phyloP scores from a whole-genome alignment of 805 yeast species.

The Yarrowia sp. region DNA sequence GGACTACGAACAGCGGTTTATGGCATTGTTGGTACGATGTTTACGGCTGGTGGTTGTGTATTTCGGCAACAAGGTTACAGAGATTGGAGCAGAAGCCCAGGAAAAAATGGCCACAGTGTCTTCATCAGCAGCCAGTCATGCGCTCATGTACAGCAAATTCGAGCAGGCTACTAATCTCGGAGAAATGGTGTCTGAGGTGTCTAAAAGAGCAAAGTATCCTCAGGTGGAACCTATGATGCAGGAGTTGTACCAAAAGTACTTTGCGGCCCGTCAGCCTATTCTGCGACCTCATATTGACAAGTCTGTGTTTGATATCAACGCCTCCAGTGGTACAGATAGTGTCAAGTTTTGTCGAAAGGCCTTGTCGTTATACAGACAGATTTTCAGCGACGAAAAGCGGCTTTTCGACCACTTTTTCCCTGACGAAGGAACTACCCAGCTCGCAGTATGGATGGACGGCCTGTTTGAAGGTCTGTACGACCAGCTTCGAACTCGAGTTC shows the following conservation, averaged over 20 bases:
- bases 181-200: constrained; percentile 42
- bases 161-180: constrained; percentile 44
- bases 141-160: constrained; percentile 67
- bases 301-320: constrained; percentile 40
- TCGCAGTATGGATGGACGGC: constrained; percentile 60
- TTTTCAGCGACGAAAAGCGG: constrained; percentile 59
- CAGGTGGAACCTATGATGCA: constrained; percentile 66
- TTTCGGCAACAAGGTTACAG: constrained; percentile 45
- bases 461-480: constrained; percentile 79
- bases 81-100: constrained; percentile 30
- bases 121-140: constrained; percentile 35
- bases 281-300: constrained; percentile 45
- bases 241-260: constrained; percentile 66
- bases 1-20: constrained; percentile 65
- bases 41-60: constrained; percentile 72
- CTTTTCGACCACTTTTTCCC: constrained; percentile 45
- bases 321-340: constrained; percentile 41
- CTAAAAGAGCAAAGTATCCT: constrained; percentile 43
- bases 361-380: constrained; percentile 56
- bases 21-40: constrained; percentile 80
- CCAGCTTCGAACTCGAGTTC: constrained; percentile 58
- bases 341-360: constrained; percentile 63
- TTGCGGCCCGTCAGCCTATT: constrained; percentile 53
- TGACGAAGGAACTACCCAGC: constrained; percentile 36
- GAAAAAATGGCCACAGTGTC: constrained; percentile 8